phyloP scores from a whole-genome alignment of 805 yeast genomes.

The Starmerella geochares region DNA sequence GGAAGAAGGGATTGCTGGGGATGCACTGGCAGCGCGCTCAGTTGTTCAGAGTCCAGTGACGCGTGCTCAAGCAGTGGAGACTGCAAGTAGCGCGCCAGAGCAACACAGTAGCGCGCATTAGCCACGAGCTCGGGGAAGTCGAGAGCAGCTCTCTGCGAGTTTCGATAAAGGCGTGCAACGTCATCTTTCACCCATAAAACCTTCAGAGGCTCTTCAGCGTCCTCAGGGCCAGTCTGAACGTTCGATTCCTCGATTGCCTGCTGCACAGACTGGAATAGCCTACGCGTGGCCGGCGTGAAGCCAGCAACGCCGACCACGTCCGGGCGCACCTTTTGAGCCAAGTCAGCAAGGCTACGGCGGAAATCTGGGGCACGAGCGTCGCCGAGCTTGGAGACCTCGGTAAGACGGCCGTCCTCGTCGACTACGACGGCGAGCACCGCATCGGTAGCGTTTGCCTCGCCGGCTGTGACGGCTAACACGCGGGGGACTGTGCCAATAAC shows the following conservation, averaged over 20 bases:
- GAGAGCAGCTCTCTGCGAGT: slow-evolving; percentile 58
- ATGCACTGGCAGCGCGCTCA: slow-evolving; percentile 45
- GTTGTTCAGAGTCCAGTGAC: slow-evolving; percentile 62
- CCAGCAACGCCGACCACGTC: slow-evolving; percentile 92
- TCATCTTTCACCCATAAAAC: slow-evolving; percentile 85
- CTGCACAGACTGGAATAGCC: slow-evolving; percentile 45
- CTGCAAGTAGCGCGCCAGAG: slow-evolving; percentile 82
- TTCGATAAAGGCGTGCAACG: slow-evolving; percentile 79
- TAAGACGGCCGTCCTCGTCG: slow-evolving; percentile 69
- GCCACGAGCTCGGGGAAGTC: slow-evolving; percentile 82
- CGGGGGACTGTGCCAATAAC: slow-evolving; percentile 76
- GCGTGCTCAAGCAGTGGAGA: slow-evolving; percentile 88
- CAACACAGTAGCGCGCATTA: slow-evolving; percentile 73
- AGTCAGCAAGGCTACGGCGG: slow-evolving; percentile 48
- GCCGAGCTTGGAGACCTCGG: slow-evolving; percentile 67
- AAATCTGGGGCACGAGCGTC: slow-evolving; percentile 59
- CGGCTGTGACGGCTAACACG: slow-evolving; percentile 71
- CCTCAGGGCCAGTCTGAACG: slow-evolving; percentile 33
- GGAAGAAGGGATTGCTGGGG: slow-evolving; percentile 65
- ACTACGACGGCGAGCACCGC: slow-evolving; percentile 76
- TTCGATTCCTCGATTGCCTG: slow-evolving; percentile 46
- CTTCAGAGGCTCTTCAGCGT: slow-evolving; percentile 38
- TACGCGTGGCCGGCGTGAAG: slow-evolving; percentile 61
- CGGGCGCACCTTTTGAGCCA: slow-evolving; percentile 59
- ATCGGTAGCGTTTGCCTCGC: slow-evolving; percentile 74